phyloP scores from a whole-genome alignment of 2,329 filamentous ascomycete genomes.

The Ophiostoma angusticollis region DNA sequence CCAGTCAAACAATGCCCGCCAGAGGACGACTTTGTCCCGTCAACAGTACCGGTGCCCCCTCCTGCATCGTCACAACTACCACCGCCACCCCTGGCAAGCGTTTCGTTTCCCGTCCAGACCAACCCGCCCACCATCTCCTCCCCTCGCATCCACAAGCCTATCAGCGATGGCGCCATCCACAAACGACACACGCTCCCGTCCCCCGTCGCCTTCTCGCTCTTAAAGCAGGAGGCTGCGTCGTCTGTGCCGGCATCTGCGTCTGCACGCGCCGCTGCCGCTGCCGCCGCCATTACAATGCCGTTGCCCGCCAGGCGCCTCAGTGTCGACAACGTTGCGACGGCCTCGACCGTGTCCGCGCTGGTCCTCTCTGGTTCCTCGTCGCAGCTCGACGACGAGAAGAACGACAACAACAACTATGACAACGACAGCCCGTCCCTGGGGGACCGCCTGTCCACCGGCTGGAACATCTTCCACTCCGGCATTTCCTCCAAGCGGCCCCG shows the following conservation, averaged over 20 bases:
- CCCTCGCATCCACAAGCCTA: not conserved
- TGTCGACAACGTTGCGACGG: slow-evolving; percentile 5
- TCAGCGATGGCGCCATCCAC: not conserved
- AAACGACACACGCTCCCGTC: slow-evolving; percentile 8
- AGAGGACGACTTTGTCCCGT: not conserved
- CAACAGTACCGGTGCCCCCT: not conserved
- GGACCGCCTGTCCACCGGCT: slow-evolving; percentile 13
- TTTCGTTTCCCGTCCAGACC: not conserved
- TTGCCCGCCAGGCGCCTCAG: slow-evolving; percentile 1
- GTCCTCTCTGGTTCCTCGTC: not conserved
- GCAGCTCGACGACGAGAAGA: slow-evolving; percentile 2
- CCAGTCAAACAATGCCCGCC: not conserved
- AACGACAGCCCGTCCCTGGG: slow-evolving; percentile 12
- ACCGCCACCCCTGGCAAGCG: too few species aligned
- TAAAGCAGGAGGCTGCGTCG: slow-evolving; percentile 5
- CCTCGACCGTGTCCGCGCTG: slow-evolving; percentile 3
- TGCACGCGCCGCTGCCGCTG: not conserved
- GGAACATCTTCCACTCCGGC: slow-evolving; percentile 15
- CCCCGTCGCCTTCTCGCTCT: slow-evolving; percentile 1
- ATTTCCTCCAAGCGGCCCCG: slow-evolving; percentile 16
- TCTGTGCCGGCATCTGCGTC: slow-evolving; percentile 5
- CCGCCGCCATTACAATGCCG: not conserved
- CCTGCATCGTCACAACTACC: not conserved
- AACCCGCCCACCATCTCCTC: not conserved
- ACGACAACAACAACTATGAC: too few species aligned